Percentiles rank a stretch among this genome's conserved stretches.
These are phyloP conservation scores for Colletotrichum paranaense DNA, from an alignment of 2,329 filamentous ascomycete species.

Conservation along the genomic window DNA sequence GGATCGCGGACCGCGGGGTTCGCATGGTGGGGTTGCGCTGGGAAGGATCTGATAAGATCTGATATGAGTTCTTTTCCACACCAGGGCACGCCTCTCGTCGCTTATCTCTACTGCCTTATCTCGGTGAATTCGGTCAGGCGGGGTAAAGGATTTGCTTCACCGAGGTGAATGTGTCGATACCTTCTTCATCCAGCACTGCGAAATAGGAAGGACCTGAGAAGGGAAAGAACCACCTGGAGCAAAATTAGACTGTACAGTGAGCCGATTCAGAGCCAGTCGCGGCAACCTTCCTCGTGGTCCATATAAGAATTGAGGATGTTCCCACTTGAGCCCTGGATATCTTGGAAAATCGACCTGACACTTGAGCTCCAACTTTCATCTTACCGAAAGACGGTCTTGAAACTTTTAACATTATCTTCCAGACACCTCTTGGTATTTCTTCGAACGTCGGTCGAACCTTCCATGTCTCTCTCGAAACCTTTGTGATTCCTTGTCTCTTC, in stretches of 20 bases:
- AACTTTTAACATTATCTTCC: not conserved
- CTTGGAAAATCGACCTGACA: not conserved
- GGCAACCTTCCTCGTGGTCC: too few species aligned
- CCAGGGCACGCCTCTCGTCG: not conserved
- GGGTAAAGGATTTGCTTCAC: not conserved
- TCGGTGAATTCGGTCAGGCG: not conserved
- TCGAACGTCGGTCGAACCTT: not conserved
- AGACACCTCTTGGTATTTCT: not conserved
- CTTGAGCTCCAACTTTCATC: too few species aligned
- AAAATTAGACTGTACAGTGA: not conserved
- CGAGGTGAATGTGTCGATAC: not conserved
- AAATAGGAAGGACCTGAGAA: not conserved
- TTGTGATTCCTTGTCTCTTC: not conserved
- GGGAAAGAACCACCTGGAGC: not conserved
- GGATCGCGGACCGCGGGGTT: slow-evolving; percentile 23
- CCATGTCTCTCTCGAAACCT: not conserved
- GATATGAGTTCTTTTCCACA: not conserved
- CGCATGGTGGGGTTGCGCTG: slow-evolving; percentile 17
- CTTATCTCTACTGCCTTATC: not conserved
- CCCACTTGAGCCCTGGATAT: not conserved
- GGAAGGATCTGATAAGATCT: slow-evolving; percentile 30
- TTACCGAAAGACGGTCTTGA: too few species aligned
- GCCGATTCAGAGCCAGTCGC: not conserved
- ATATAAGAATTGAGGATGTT: not conserved
- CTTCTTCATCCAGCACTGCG: not conserved